Evolutionary conservation across 371 early-diverging fungal genomes (phyloP).

Genomic region (Mucor ambiguus): DNA sequence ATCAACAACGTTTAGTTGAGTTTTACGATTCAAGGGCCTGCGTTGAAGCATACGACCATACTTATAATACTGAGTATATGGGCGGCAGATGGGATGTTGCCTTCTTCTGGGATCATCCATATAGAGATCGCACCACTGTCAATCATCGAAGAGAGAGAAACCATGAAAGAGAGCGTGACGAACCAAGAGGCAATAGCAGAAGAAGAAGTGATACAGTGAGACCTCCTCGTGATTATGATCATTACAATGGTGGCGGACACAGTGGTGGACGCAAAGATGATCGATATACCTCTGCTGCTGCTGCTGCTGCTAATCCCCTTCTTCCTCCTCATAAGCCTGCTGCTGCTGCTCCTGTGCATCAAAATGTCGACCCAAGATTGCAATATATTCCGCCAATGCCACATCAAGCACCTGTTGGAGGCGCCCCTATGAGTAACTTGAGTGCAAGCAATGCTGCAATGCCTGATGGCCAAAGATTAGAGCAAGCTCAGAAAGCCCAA

Average conservation of each 20-base stretch:
- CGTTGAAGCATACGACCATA: constrained; percentile 41
- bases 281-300: constrained; percentile 7
- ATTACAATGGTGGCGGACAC: constrained; percentile 2
- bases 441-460: not conserved
- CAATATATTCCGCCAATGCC: constrained; percentile 3
- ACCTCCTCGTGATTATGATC: constrained; percentile 14
- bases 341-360: not conserved
- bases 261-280: not conserved
- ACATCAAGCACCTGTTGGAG: not conserved
- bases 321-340: not conserved
- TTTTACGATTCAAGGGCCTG: constrained; percentile 59
- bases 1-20: constrained; percentile 58
- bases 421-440: not conserved
- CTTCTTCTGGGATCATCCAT: constrained; percentile 58
- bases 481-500: constrained; percentile 38
- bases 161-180: constrained; percentile 11
- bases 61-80: constrained; percentile 38
- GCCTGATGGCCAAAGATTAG: constrained; percentile 21
- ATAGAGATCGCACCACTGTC: constrained; percentile 35
- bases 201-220: constrained; percentile 9
- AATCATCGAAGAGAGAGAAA: constrained; percentile 15
- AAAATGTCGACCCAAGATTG: constrained; percentile 17
- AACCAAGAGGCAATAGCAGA: constrained; percentile 4
- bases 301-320: not conserved
- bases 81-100: constrained; percentile 51